A percentile compares a stretch with the other conserved stretches of the same genome.
Evolutionary conservation across 371 early-diverging fungal genomes (phyloP).

Genomic region (Syncephalis fuscata): DNA sequence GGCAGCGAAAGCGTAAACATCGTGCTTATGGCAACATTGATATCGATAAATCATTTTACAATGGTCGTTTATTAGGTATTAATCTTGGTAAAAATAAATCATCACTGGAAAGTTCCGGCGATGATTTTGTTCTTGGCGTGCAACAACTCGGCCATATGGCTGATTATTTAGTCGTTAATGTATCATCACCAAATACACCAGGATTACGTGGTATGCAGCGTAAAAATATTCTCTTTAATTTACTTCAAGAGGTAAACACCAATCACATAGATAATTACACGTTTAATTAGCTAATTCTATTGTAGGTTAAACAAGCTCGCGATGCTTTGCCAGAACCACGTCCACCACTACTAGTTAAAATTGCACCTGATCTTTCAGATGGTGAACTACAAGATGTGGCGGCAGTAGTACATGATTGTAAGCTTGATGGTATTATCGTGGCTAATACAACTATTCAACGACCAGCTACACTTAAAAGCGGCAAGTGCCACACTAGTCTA

Average conservation of each 20-base stretch:
- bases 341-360: constrained; percentile 68
- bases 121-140: constrained; percentile 60
- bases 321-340: constrained; percentile 21
- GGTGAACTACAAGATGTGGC: constrained; percentile 57
- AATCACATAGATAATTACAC: too few species aligned
- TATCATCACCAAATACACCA: constrained; percentile 69
- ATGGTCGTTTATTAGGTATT: constrained; percentile 38
- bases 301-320: constrained; percentile 26
- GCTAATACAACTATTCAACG: constrained; percentile 66
- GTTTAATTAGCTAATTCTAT: too few species aligned
- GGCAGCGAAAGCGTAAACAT: constrained; percentile 16
- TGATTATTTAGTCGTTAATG: constrained; percentile 72
- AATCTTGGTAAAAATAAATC: constrained; percentile 76
- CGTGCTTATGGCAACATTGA: too few species aligned
- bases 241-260: constrained; percentile 38
- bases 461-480: constrained; percentile 28
- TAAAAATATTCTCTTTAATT: constrained; percentile 35
- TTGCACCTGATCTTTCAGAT: constrained; percentile 59
- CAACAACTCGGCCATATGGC: constrained; percentile 43
- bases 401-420: constrained; percentile 31
- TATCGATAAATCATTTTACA: background rate
- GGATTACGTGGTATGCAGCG: constrained; percentile 50
- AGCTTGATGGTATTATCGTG: constrained; percentile 68
- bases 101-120: constrained; percentile 27
- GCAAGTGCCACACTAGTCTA: constrained; percentile 13